Conservation (phyloP, 768 basidiomycete species). For the Leccinum obscurum region DNA sequence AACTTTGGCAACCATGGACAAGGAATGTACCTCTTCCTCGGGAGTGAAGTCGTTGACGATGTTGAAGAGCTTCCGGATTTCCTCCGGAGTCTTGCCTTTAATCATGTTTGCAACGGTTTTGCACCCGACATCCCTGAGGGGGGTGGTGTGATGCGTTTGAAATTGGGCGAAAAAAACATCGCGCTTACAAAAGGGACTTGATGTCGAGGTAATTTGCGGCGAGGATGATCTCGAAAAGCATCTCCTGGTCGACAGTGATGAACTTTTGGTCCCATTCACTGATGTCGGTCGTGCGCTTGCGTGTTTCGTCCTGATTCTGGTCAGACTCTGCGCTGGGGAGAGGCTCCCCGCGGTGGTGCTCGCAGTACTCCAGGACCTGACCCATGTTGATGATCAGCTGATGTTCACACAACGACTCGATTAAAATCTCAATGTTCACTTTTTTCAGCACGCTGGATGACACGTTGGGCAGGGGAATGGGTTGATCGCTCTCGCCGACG, state of each 20-base stretch:
- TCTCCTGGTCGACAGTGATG: slow-evolving; percentile 98
- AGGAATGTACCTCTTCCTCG: slow-evolving; percentile 84
- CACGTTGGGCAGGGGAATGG: slow-evolving; percentile 93
- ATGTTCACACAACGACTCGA: background rate
- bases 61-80: slow-evolving; percentile 98
- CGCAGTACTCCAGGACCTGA: slow-evolving; percentile 98
- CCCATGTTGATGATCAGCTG: slow-evolving; percentile 4
- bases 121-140: slow-evolving; percentile 89
- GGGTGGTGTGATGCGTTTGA: background rate
- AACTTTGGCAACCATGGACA: slow-evolving; percentile 3
- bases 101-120: slow-evolving; percentile 99
- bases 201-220: slow-evolving; percentile 99
- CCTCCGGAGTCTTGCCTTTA: slow-evolving; percentile 99
- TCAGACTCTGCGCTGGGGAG: slow-evolving; percentile 83
- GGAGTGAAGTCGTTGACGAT: slow-evolving; percentile 98
- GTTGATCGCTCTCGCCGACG: slow-evolving; percentile 91
- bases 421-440: slow-evolving; percentile 41
- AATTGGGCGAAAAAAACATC: background rate
- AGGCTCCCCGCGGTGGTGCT: slow-evolving; percentile 98
- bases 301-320: slow-evolving; percentile 85
- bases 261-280: slow-evolving; percentile 99
- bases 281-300: slow-evolving; percentile 98
- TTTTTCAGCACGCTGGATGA: slow-evolving; percentile 92
- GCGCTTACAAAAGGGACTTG: slow-evolving; percentile 89
- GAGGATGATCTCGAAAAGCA: slow-evolving; percentile 99